Base-by-base conservation (phyloP, 2,329 filamentous ascomycete species). In the Penicillium occitanis region DNA sequence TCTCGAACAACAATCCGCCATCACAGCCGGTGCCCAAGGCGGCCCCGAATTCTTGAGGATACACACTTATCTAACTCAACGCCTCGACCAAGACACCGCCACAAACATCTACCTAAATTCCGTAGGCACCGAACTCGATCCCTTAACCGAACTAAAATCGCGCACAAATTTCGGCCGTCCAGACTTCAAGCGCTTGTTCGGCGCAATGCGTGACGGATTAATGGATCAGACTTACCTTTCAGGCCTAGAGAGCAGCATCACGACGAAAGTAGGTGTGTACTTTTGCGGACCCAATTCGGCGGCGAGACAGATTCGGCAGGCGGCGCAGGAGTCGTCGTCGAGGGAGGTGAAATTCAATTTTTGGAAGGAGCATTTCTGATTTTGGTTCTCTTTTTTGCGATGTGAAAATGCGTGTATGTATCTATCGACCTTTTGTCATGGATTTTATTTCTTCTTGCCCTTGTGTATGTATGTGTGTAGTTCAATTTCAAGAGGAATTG, bases 71-170 rank as follows among this genome's bases (percentile, higher is more conserved):
- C 90, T 99, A 44, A 99, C 95, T 0, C 93, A 98, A 79, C 91
- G 89, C 73, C 87, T 98, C 67, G 94, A 98, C 78, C 87, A 89
- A 71, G 93, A 99, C 77, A 97, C 92, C 0, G 90, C 93, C 2
- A 91, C 97, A 73, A 99, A 99, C 79, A 98, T 99, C 76, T 92
- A 97, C 59, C 87, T 99, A 69, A 98, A 99, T 82, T 93, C 90
- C 64, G 94, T 98, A 19, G 95, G 95, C 63, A 88, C 91, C 46
- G 90, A 90, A 48, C 85, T 92, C 69, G 95, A 99, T 78, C 95
- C 95, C 0, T 84, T 99, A 30, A 99, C 95, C 0, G 94, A 98
- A 79, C 85, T 99, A 68, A 91, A 90, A 77, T 87, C 90, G 1
- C 87, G 93, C 66, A 99, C 95, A 22, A 96, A 97, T 80, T 99